Percentiles rank a stretch among this genome's conserved stretches.
Evolutionary conservation across 106 monocot species (phyloP).

Genomic region (Platanthera guangdongensis): DNA sequence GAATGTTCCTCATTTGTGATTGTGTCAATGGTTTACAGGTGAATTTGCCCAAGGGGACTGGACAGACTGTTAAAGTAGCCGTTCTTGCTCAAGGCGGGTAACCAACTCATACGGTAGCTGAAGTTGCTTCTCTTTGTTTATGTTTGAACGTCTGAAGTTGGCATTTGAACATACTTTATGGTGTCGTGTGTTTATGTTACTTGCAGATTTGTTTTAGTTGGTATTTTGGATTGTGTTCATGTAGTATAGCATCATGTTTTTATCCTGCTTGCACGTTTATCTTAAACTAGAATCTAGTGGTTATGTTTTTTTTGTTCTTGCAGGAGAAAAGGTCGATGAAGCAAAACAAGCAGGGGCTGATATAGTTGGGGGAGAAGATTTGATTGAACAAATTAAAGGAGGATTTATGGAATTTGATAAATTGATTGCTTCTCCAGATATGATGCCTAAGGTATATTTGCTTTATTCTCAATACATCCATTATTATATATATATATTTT

Average conservation of each 20-base stretch:
- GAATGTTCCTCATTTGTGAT: neutral
- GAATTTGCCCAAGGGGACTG: constrained; percentile 95
- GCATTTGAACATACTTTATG: neutral
- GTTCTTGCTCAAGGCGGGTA: constrained; percentile 85
- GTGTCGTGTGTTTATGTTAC: too few species aligned
- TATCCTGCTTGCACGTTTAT: neutral
- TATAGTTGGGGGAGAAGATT: constrained; percentile 91
- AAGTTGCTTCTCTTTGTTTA: neutral
- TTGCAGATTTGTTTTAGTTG: too few species aligned
- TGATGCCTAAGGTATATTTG: constrained; percentile 89
- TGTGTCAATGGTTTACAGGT: constrained; percentile 42
- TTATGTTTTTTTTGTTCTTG: neutral
- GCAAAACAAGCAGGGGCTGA: constrained; percentile 95
- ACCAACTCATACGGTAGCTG: neutral
- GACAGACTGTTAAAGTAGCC: constrained; percentile 85
- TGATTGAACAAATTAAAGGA: constrained; percentile 75
- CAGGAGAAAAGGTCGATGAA: constrained; percentile 90
- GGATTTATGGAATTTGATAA: constrained; percentile 99
- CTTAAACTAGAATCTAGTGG: neutral
- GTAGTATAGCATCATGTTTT: neutral
- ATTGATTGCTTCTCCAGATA: constrained; percentile 96
- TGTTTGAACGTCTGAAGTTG: neutral
- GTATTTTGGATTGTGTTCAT: neutral
- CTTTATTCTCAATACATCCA: too few species aligned
- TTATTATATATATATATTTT: too few species aligned